Base-by-base conservation (phyloP, 345 rosid genomes). In the Combretum micranthum region DNA sequence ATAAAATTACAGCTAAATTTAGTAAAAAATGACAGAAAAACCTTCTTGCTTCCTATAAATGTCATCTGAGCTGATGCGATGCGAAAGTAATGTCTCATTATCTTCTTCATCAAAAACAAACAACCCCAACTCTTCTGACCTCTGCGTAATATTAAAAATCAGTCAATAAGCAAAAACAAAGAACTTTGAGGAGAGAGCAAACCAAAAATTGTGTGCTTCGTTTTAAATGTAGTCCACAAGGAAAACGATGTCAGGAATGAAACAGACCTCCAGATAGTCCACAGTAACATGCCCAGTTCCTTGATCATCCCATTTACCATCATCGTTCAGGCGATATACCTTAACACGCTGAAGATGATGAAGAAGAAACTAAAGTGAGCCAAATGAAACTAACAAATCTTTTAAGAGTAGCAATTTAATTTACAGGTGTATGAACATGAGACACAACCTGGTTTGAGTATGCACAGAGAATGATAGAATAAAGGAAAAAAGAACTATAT, bases 241-340 rank as follows among this genome's bases (percentile, higher is more conserved):
- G 39, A 32, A 32, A 32, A 32, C 39, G 10, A 4, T 7, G 6
- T 32, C 39, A 32, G 39, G 9, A 11, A 32, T 32, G 39, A 47
- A 66, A 65, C 77, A 69, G 45, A 89, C 99, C 97, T 93, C 91
- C 67, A 83, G 13, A 74, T 80, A 93, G 72, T 93, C 99, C 19
- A 93, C 79, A 20, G 76, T 70, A 46, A 87, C 80, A 71, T 77
- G 78, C 66, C 97, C 99, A 48, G 99, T 89, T 66, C 99, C 99
- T 72, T 73, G 91, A 65, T 92, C 96, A 71, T 92, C 97, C 97
- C 99, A 92, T 73, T 84, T 82, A 49, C 94, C 96, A 78, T 81
- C 83, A 20, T 80, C 87, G 49, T 59, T 83, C 59, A 82, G 63
- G 56, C 82, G 85, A 59, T 83, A 92, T 50, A 92, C 81, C 78